Evolutionary conservation across 441 rosid genomes (phyloP).

Genomic region (Syzygium malaccense): DNA sequence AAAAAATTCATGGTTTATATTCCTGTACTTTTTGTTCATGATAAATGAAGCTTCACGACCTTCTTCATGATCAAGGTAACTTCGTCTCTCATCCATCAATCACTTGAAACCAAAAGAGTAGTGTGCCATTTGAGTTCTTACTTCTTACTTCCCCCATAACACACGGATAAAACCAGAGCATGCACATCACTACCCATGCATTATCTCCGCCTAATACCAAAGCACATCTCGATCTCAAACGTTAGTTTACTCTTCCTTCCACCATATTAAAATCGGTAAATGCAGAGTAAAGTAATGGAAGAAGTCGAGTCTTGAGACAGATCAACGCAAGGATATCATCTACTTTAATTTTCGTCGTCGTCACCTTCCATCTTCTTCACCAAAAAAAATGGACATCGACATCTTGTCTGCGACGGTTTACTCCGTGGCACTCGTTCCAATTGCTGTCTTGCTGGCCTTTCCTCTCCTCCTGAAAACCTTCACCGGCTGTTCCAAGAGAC

Average conservation of each 20-base stretch:
- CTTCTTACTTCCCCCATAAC: not conserved
- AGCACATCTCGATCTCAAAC: not conserved
- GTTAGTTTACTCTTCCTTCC: not conserved
- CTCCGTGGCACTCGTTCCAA: slow-evolving; percentile 5
- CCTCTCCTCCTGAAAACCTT: slow-evolving; percentile 25
- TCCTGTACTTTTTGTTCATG: no score
- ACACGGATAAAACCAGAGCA: not conserved
- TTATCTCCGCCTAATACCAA: not conserved
- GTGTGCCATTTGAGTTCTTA: not conserved
- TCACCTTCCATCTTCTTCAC: not conserved
- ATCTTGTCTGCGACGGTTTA: slow-evolving; percentile 13
- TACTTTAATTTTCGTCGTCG: not conserved
- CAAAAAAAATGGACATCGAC: slow-evolving; percentile 18
- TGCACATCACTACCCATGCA: not conserved
- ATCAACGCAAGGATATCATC: not conserved
- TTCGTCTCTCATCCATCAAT: not conserved
- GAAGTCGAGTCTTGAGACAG: not conserved
- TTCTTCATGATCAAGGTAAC: not conserved
- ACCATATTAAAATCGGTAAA: not conserved
- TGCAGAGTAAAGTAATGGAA: not conserved
- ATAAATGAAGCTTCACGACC: no score
- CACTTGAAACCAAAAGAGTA: not conserved
- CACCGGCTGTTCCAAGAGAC: no score
- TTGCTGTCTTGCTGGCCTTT: slow-evolving; percentile 12
- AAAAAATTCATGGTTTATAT: no score